Base-by-base conservation (phyloP, 768 basidiomycete species). In the Phlebiopsis gigantea region DNA sequence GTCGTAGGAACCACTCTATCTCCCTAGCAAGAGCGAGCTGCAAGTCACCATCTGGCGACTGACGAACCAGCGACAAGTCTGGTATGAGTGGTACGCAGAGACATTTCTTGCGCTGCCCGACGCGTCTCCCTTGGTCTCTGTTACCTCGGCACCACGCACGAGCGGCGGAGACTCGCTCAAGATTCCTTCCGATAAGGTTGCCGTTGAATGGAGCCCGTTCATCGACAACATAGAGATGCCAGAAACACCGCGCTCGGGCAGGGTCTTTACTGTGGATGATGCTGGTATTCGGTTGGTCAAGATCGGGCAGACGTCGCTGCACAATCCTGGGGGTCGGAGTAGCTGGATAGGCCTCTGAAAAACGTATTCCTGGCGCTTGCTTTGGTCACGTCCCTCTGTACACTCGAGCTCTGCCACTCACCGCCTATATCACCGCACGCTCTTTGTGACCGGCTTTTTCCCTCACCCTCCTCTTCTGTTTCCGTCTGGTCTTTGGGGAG, bases 81-180 rank as follows among this genome's bases (percentile, higher is more conserved):
- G 97, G 97, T 98, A 98, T 71, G 97, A 98, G 72, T 99, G 97
- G 97, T 87, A 89, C 66, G 94, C 93, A 0, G 95, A 98, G 66
- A 87, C 93, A 17, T 98, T 91, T 74, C 75, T 98, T 52, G 82
- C 89, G 4, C 75, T 87, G 17, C 76, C 80, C 30, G 70, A 69
- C 41, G 65, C 67, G 31, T 66, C 69, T 5, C 57, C 69, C 15
- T 68, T 68, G 30, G 69, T 66, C 58, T 71, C 74, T 9, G 65
- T 69, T 5, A 44, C 70, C 44, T 65, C 63, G 22, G 47, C 49
- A 15, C 49, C 52, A 9, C 58, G 46, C 14, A 26, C 52, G 9
- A 30, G 29, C 39, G 29, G 25, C 45, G 42, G 28, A 29, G 47
- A 10, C 4, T 49, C 30, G 57, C 50, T 51, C 25, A 25, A 34